These are phyloP conservation scores for Hagleromyces aurorensis DNA, from an alignment of 805 yeast species.

Conservation along the genomic window DNA sequence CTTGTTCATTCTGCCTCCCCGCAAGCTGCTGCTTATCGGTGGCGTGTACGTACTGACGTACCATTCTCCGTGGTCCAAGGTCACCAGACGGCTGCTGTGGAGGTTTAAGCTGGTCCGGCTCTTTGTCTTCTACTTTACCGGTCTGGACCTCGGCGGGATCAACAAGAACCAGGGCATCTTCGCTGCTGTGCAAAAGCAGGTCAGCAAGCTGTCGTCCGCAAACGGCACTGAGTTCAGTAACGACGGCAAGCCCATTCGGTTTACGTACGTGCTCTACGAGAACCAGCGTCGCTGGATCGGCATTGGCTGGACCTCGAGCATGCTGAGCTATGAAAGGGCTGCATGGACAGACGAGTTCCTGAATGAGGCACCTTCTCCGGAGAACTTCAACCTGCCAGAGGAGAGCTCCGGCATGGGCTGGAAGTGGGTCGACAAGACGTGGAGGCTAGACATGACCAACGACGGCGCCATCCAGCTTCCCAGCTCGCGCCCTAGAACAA, in stretches of 20 bases:
- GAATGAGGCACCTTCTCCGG: slow-evolving; percentile 75
- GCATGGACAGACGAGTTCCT: slow-evolving; percentile 97
- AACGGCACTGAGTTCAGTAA: slow-evolving; percentile 17
- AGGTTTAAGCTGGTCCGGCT: slow-evolving; percentile 62
- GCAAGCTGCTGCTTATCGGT: slow-evolving; percentile 48
- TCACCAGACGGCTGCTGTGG: slow-evolving; percentile 82
- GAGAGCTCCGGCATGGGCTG: slow-evolving; percentile 67
- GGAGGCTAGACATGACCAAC: slow-evolving; percentile 85
- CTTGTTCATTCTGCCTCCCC: slow-evolving; percentile 62
- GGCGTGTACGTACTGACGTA: slow-evolving; percentile 66
- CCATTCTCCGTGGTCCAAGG: slow-evolving; percentile 79
- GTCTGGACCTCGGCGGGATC: slow-evolving; percentile 63
- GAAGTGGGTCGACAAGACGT: slow-evolving; percentile 91
- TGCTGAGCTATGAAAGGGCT: slow-evolving; percentile 85
- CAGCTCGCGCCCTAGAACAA: slow-evolving; percentile 44
- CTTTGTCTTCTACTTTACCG: slow-evolving; percentile 74
- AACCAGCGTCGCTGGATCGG: slow-evolving; percentile 97
- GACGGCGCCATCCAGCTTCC: slow-evolving; percentile 76
- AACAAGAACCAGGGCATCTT: slow-evolving; percentile 36
- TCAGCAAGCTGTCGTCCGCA: slow-evolving; percentile 28
- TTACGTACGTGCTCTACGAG: slow-evolving; percentile 87
- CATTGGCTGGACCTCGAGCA: slow-evolving; percentile 93
- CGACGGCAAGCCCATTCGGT: slow-evolving; percentile 54
- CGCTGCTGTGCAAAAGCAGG: slow-evolving; percentile 37
- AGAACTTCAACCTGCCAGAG: slow-evolving; percentile 72